These are phyloP conservation scores for Curvularia spicifera DNA, from an alignment of 2,329 filamentous ascomycete species.

Conservation along the genomic window DNA sequence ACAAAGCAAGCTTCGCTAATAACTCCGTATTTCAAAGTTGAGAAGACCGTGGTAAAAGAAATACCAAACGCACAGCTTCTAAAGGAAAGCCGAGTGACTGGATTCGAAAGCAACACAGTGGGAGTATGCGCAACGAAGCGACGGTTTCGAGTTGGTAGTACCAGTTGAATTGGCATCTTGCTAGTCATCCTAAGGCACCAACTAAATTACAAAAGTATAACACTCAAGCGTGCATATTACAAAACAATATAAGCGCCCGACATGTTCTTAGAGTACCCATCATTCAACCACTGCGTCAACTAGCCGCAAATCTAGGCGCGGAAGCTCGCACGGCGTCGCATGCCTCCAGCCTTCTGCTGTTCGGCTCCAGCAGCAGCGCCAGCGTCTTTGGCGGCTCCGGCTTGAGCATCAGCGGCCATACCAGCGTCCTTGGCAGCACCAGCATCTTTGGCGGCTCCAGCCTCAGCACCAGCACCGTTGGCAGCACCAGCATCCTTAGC, in stretches of 20 bases:
- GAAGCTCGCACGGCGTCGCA: conserved; percentile 18
- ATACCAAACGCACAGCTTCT: background rate
- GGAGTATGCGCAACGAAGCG: background rate
- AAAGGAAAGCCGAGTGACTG: background rate
- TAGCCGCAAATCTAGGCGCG: conserved; percentile 14
- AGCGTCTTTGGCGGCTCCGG: conserved; percentile 2
- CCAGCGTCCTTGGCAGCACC: conserved; percentile 6
- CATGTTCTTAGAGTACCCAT: background rate
- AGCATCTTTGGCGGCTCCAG: background rate
- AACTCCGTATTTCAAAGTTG: background rate
- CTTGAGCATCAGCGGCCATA: background rate
- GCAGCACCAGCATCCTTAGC: too few relatives aligned
- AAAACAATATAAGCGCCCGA: background rate
- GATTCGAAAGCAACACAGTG: background rate
- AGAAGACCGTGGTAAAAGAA: background rate
- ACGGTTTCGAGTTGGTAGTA: background rate
- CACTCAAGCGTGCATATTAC: background rate
- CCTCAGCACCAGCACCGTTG: background rate
- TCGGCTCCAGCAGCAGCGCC: background rate
- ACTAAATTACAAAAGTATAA: background rate
- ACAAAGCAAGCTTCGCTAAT: background rate
- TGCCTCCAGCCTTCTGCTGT: conserved; percentile 10
- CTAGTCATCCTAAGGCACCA: background rate
- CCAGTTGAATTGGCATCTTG: background rate
- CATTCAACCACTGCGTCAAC: background rate